Base-by-base conservation (phyloP, 768 basidiomycete genomes). In the Xerocomus brunneocitrinus region DNA sequence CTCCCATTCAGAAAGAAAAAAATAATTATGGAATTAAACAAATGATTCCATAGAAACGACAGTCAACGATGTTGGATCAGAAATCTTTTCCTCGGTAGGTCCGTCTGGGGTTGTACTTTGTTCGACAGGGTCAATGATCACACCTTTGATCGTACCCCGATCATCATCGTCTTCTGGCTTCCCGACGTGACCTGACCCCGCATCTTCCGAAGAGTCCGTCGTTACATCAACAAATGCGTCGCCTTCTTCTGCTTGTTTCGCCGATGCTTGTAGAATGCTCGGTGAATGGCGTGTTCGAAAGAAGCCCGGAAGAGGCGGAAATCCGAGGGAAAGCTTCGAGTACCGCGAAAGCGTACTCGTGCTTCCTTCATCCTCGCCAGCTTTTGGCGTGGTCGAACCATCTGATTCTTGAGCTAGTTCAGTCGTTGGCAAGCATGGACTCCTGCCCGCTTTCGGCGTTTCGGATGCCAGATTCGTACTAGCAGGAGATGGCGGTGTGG, bases 221-320 rank as follows among this genome's bases (percentile, higher is more conserved):
- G 54, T 14, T 9, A 9, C 46, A 44, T 51, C 59, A 8, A 48
- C 43, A 31, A 27, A 56, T 31, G 38, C 45, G 22, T 58, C 58
- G 46, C 62, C 61, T 36, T 65, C 69, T 42, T 57, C 62, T 47
- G 52, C 57, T 30, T 52, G 35, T 58, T 62, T 70, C 35, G 55
- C 57, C 36, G 64, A 61, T 28, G 64, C 49, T 22, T 58, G 65
- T 22, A 64, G 63, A 48, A 59, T 52, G 47, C 64, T 73, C 19
- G 83, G 79, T 30, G 83, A 78, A 64, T 86, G 79, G 46, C 85
- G 80, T 22, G 77, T 73, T 35, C 85, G 80, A 50, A 84, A 73
- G 65, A 87, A 81, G 28, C 79, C 83, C 42, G 85, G 74, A 36
- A 88, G 76, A 5, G 85, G 81, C 45, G 80, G 77, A 57, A 87